Evolutionary conservation across 2,329 filamentous ascomycete genomes (phyloP), one percentile per base, ranked within the genome.

Genomic region (Zymoseptoria pseudotritici): DNA sequence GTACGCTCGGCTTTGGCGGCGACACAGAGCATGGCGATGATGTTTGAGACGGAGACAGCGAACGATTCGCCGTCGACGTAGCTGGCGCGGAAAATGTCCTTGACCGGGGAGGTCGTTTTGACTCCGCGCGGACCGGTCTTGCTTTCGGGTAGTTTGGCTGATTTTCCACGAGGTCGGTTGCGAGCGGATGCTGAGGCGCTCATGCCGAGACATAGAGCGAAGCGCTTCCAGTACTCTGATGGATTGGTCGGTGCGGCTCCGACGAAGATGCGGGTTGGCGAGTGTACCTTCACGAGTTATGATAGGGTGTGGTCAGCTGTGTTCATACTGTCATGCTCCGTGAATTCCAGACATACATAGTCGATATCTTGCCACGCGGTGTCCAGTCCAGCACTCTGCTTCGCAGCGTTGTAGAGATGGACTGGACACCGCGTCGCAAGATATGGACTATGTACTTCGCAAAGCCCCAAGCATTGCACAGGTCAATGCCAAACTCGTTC

Each of bases 301-400:
- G 13, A 11, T 10, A 36, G 13, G 31, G 13, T n/a, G 13, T 36
- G 31, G 31, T 36, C 31, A 36, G 31, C 9, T 1, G 5, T 11
- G 9, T 10, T 10, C 13, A 36, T 36, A 36, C 31, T 11, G 31
- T 36, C 29, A 36, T 36, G 9, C 31, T 36, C 9, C 31, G 9
- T 13, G 13, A 36, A 13, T 2, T 4, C n/a, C 1, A 36, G 8
- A n/a, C 51, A 21, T n/a, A 57, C 17, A 21, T 57, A 60, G 22
- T 60, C 55, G 36, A 57, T 49, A 49, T 60, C 58, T 19, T 57
- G 20, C 55, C 58, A 60, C 17, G 54, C 58, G 4, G n/a, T 17
- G 7, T 57, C 50, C n/a, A 60, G 31, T 2, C 31, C 50, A 2
- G 54, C 58, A 31, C 58, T 57, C 8, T 57, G 55, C 10, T 42